Evolutionary conservation across 768 basidiomycete species (phyloP), one percentile per base, ranked within the genome.

Genomic region (Multifurca ochricompacta): DNA sequence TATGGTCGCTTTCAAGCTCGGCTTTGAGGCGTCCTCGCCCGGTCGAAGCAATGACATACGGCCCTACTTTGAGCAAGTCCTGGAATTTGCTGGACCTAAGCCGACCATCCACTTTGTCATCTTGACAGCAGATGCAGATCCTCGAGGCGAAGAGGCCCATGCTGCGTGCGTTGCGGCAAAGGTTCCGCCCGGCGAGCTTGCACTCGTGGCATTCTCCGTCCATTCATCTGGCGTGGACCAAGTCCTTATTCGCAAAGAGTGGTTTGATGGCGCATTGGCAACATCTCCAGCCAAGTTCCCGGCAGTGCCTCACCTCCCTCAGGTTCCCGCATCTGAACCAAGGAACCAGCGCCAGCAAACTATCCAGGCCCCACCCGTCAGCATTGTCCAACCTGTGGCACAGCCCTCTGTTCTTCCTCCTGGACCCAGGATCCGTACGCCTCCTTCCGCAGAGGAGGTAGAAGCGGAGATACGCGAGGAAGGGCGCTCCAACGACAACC

Each of bases 91-190:
- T 32, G 88, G 87, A 31, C 85, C 87, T 27, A 90, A 90, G 67
- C 78, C 89, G 9, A 89, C 89, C 3, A 91, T 92, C 52, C 87
- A 91, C 66, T 90, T 92, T 66, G 88, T 91, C 62, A 89, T 92
- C 51, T 76, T 92, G 39, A 88, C 87, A 3, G 85, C 83, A 2
- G 88, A 91, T 62, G 82, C 86, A 4, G 89, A 91, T 67, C 87
- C 87, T 3, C 77, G 79, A 53, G 88, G 87, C 13, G 83, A 86
- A 49, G 88, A 91, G 67, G 87, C 88, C 0, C 81, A 84, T 62
- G 88, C 88, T 9, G 88, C 88, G 6, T 91, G 88, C 59, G 75
- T 87, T 19, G 88, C 88, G 3, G 88, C 88, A 3, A 90, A 90
- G 63, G 75, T 90, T 5, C 74, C 77, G 6, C 80, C 83, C 1